Evolutionary conservation across 371 early-diverging fungal genomes (phyloP).

Genomic region (Ordospora colligata): DNA sequence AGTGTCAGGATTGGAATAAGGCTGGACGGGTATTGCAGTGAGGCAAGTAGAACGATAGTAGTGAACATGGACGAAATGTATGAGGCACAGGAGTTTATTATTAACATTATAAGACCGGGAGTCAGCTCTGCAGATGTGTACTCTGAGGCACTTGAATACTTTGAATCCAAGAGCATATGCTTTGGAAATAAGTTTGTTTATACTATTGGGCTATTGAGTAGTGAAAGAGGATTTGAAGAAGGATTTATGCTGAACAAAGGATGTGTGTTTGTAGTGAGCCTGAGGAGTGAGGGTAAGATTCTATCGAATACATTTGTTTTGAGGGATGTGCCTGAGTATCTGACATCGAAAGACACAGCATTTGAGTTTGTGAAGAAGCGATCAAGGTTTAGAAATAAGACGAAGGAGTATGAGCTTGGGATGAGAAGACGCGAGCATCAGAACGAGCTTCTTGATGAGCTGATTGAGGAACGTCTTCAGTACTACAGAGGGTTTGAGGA

Average conservation of each 20-base stretch:
- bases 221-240: constrained; percentile 33
- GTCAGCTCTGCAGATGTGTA: constrained; percentile 1
- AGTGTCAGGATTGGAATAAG: constrained; percentile 51
- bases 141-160: constrained; percentile 11
- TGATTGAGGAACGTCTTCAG: constrained; percentile 56
- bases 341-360: constrained; percentile 22
- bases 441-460: constrained; percentile 59
- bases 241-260: constrained; percentile 36
- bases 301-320: constrained; percentile 48
- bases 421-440: constrained; percentile 61
- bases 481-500: constrained; percentile 45
- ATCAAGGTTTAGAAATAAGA: constrained; percentile 53
- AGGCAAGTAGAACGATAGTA: constrained; percentile 54
- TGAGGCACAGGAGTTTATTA: constrained; percentile 33
- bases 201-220: constrained; percentile 42
- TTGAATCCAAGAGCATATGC: constrained; percentile 6
- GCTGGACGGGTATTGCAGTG: constrained; percentile 58
- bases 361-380: constrained; percentile 28
- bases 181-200: constrained; percentile 20
- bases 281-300: not conserved
- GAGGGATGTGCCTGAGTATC: constrained; percentile 16
- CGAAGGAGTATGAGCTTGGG: constrained; percentile 54
- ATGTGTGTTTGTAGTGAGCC: constrained; percentile 28
- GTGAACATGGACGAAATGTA: constrained; percentile 46
- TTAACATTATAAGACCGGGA: constrained; percentile 12